Conservation (phyloP, 495 filamentous ascomycete genomes). For the Annulohypoxylon bovei region DNA sequence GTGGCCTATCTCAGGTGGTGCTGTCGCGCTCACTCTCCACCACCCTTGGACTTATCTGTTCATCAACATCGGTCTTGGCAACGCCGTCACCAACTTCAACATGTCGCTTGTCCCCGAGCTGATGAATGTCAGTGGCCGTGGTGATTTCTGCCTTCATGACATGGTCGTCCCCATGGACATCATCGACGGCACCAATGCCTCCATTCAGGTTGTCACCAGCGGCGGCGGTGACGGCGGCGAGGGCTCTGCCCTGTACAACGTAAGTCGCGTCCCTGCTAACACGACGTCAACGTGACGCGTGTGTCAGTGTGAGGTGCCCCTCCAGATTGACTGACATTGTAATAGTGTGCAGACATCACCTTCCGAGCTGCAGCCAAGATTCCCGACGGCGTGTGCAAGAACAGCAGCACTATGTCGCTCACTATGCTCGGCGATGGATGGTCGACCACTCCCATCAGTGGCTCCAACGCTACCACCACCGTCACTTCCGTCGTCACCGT, state of each 20-base stretch:
- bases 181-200: slow-evolving; percentile 62
- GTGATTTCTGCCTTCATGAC: slow-evolving; percentile 66
- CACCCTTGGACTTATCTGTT: slow-evolving; percentile 68
- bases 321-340: slow-evolving; percentile 5
- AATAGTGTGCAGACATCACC: slow-evolving; percentile 70
- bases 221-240: slow-evolving; percentile 44
- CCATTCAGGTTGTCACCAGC: slow-evolving; percentile 67
- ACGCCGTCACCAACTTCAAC: slow-evolving; percentile 64
- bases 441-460: background rate
- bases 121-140: slow-evolving; percentile 69
- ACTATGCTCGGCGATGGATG: slow-evolving; percentile 27
- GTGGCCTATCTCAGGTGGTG: slow-evolving; percentile 68
- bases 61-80: slow-evolving; percentile 70
- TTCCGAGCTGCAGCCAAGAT: slow-evolving; percentile 58
- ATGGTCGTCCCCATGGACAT: slow-evolving; percentile 57
- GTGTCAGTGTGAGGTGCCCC: slow-evolving; percentile 17
- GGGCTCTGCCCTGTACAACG: slow-evolving; percentile 67
- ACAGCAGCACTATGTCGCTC: slow-evolving; percentile 51
- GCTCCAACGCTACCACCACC: background rate
- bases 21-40: slow-evolving; percentile 60
- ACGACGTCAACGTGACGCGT: slow-evolving; percentile 9
- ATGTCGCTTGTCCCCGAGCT: slow-evolving; percentile 61
- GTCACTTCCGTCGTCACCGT: slow-evolving; percentile 1
- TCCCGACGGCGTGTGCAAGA: slow-evolving; percentile 59
- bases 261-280: slow-evolving; percentile 47